Conservation (phyloP, 805 yeast genomes). For the Starmerella tilneyi region DNA sequence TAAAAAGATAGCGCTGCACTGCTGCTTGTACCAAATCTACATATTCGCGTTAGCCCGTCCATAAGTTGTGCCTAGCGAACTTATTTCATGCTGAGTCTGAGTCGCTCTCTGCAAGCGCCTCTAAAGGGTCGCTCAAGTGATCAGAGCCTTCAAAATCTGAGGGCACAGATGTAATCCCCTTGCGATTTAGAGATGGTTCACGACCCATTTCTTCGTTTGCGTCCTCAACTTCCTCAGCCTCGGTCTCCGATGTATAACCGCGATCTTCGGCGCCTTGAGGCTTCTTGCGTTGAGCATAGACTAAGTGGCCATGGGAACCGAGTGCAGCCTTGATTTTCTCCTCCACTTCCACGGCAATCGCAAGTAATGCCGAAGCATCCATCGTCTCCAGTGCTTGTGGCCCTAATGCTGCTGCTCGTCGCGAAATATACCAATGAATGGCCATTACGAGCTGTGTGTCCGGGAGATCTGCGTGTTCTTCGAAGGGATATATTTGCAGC, state of each 20-base stretch:
- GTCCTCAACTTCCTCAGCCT: not conserved
- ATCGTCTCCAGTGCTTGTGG: conserved; percentile 4
- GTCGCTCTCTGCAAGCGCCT: too few relatives aligned
- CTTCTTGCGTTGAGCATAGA: conserved; percentile 12
- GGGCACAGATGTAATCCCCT: not conserved
- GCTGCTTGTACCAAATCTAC: too few relatives aligned
- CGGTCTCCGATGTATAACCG: not conserved
- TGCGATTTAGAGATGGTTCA: not conserved
- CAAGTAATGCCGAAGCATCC: conserved; percentile 19
- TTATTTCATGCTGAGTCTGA: too few relatives aligned
- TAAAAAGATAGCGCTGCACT: too few relatives aligned
- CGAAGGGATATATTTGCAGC: conserved; percentile 17
- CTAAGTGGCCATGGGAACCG: conserved; percentile 19
- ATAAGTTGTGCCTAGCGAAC: too few relatives aligned
- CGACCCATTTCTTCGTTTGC: not conserved
- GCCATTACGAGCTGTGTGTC: conserved; percentile 13
- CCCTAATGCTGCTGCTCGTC: not conserved
- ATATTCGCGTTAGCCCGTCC: too few relatives aligned
- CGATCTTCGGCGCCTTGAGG: not conserved
- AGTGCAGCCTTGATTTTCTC: conserved; percentile 16
- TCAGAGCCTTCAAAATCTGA: too few relatives aligned
- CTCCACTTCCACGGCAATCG: conserved; percentile 20
- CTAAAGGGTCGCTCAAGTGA: too few relatives aligned
- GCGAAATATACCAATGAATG: conserved; percentile 18
- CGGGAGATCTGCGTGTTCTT: conserved; percentile 21